Conservation (phyloP, 2,329 filamentous ascomycete species). For the Septoria linicola region DNA sequence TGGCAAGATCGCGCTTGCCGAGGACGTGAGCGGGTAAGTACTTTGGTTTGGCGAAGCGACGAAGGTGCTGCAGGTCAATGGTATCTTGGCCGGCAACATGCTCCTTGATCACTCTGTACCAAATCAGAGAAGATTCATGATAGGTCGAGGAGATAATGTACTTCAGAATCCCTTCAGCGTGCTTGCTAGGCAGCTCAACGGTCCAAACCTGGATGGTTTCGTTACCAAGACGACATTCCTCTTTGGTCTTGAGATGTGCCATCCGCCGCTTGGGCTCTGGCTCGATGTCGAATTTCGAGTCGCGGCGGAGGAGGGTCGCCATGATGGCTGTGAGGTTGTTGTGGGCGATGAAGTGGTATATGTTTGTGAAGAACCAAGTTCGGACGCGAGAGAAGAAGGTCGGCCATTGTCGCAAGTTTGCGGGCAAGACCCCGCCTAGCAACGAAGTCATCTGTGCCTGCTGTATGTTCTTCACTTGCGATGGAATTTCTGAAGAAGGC, state of each 20-base stretch:
- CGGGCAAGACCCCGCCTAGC: conserved; percentile 2
- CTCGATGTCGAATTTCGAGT: conserved; percentile 24
- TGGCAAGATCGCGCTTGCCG: conserved; percentile 35
- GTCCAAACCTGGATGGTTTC: conserved; percentile 64
- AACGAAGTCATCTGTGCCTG: conserved; percentile 21
- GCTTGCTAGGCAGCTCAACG: conserved; percentile 68
- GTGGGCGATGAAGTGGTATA: conserved; percentile 12
- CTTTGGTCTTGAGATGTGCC: conserved; percentile 49
- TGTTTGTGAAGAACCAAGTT: conserved; percentile 4
- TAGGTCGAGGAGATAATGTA: conserved; percentile 41
- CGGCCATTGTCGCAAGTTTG: no score
- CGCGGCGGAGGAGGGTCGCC: conserved; percentile 23
- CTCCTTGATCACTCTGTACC: conserved; percentile 47
- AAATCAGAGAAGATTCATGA: conserved; percentile 8
- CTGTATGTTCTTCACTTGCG: conserved; percentile 15
- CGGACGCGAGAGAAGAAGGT: conserved; percentile 3
- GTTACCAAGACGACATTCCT: conserved; percentile 50
- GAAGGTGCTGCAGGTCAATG: conserved; percentile 59
- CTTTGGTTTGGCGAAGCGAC: conserved; percentile 67
- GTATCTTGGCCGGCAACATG: conserved; percentile 45
- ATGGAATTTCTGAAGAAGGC: conserved; percentile 4
- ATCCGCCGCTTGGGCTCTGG: conserved; percentile 33
- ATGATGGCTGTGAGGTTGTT: conserved; percentile 15
- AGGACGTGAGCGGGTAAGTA: conserved; percentile 38
- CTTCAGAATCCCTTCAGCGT: conserved; percentile 71